These are phyloP conservation scores for Metschnikowia henanensis DNA, from an alignment of 805 yeast genomes.

Conservation along the genomic window DNA sequence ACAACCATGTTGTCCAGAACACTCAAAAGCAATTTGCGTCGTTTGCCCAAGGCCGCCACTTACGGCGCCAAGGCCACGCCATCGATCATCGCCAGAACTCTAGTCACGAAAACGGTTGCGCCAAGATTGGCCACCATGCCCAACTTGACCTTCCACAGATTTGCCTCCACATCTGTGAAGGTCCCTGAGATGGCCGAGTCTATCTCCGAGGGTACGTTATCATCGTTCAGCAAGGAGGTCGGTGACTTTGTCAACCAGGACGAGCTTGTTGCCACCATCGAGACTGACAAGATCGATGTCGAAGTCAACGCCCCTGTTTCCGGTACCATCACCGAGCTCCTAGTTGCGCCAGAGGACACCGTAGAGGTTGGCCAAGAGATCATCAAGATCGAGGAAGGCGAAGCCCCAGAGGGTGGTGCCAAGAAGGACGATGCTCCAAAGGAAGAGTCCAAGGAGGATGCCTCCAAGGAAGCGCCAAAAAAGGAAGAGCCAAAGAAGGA, in stretches of 20 bases:
- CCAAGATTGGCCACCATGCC: constrained; percentile 13
- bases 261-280: constrained; percentile 94
- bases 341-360: constrained; percentile 85
- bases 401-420: constrained; percentile 30
- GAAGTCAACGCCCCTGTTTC: constrained; percentile 93
- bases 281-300: constrained; percentile 97
- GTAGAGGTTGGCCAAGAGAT: constrained; percentile 96
- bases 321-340: constrained; percentile 84
- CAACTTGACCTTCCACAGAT: constrained; percentile 32
- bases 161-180: constrained; percentile 57
- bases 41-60: constrained; percentile 22
- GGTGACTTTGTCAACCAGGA: constrained; percentile 88
- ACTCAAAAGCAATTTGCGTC: constrained; percentile 29
- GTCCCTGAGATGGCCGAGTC: constrained; percentile 99
- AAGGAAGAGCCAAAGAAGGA: constrained; percentile 29
- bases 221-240: constrained; percentile 63
- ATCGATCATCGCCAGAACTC: constrained; percentile 22
- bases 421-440: constrained; percentile 24
- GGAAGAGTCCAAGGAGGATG: constrained; percentile 22
- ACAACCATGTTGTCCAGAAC: constrained; percentile 35
- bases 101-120: constrained; percentile 10
- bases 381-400: constrained; percentile 75
- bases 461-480: constrained; percentile 16
- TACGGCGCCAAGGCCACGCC: constrained; percentile 12
- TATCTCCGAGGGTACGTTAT: constrained; percentile 92